phyloP scores from a whole-genome alignment of 768 basidiomycete genomes.

The Ramaria sp. region DNA sequence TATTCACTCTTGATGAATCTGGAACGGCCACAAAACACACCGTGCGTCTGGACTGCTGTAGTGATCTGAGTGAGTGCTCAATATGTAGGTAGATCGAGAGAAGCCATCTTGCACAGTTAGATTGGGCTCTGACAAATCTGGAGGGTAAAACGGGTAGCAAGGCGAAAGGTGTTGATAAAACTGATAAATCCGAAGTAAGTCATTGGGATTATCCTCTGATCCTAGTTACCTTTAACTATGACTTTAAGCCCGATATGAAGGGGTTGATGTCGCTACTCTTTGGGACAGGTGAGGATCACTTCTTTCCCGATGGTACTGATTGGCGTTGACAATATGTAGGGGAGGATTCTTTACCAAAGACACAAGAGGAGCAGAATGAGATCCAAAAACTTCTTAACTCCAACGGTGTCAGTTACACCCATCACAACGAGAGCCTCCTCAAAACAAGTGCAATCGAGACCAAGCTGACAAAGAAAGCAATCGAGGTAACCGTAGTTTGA shows the following conservation, averaged over 20 bases:
- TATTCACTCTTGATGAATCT: conserved; percentile 67
- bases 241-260: conserved; percentile 29
- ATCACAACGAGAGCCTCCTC: conserved; percentile 63
- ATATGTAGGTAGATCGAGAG: conserved; percentile 51
- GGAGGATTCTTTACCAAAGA: not conserved
- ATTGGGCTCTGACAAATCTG: conserved; percentile 72
- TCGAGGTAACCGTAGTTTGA: conserved; percentile 29
- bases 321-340: not conserved
- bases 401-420: conserved; percentile 61
- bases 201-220: not conserved
- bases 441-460: conserved; percentile 59
- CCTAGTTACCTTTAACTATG: not conserved
- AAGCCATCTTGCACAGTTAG: conserved; percentile 60
- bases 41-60: conserved; percentile 29
- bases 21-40: conserved; percentile 62
- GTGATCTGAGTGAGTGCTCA: not conserved
- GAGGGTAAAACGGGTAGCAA: conserved; percentile 28
- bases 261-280: conserved; percentile 60
- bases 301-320: not conserved
- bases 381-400: conserved; percentile 45
- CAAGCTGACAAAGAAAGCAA: conserved; percentile 41
- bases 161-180: conserved; percentile 27
- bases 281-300: conserved; percentile 40
- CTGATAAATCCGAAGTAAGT: not conserved
- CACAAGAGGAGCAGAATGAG: conserved; percentile 29